Evolutionary conservation across 1,284 basidiomycete genomes (phyloP).

Genomic region (Farysia itapuensis): DNA sequence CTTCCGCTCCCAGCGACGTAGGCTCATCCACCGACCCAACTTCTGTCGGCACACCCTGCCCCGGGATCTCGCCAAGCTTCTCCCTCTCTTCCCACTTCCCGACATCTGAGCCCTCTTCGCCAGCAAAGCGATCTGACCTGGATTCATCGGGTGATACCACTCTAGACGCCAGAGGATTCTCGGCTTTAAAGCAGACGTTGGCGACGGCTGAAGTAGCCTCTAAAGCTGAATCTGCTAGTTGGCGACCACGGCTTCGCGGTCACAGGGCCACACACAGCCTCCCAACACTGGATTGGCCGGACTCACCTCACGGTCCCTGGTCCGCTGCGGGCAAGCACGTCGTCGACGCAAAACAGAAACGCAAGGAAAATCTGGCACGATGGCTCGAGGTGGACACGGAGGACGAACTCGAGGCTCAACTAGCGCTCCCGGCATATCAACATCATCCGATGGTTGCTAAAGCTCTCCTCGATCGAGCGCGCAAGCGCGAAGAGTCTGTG

Average conservation of each 20-base stretch:
- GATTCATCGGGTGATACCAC: conserved; percentile 13
- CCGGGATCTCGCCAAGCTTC: conserved; percentile 36
- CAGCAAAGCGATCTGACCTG: conserved; percentile 15
- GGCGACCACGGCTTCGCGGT: conserved; percentile 26
- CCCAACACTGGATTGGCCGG: conserved; percentile 41
- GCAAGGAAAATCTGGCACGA: conserved; percentile 21
- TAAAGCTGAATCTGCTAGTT: conserved; percentile 7
- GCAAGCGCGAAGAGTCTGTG: conserved; percentile 15
- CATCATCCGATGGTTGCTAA: conserved; percentile 56
- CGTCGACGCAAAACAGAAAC: conserved; percentile 24
- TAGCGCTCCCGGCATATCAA: conserved; percentile 11
- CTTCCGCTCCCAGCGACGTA: conserved; percentile 28
- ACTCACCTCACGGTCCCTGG: conserved; percentile 35
- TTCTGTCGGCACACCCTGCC: conserved; percentile 31
- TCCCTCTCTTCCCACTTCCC: conserved; percentile 43
- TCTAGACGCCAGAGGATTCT: conserved; percentile 11
- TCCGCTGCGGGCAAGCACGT: conserved; percentile 32
- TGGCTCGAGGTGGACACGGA: conserved; percentile 38
- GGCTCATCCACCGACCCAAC: conserved; percentile 35
- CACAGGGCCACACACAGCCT: too few species aligned
- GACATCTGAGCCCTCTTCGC: conserved; percentile 30
- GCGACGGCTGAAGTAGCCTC: background rate
- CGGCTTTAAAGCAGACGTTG: background rate
- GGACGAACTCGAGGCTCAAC: conserved; percentile 20
- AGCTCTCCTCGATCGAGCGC: conserved; percentile 43